Conservation (phyloP, 2,329 filamentous ascomycete genomes). For the Ophiostoma perfectum region DNA sequence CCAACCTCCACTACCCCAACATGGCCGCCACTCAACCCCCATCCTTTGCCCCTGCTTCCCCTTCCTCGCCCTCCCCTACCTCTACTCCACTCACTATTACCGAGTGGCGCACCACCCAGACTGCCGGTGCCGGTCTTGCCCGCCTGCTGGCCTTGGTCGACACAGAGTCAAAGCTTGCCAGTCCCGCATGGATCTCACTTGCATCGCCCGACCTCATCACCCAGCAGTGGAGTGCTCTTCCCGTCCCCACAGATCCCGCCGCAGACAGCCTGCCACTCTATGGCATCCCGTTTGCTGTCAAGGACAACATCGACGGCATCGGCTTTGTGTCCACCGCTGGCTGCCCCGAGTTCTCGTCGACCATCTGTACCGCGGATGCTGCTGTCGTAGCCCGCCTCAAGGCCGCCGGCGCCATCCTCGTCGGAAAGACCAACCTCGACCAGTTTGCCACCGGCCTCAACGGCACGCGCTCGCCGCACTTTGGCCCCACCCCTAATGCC, state of each 20-base stretch:
- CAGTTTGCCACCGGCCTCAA: constrained; percentile 59
- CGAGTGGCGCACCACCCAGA: constrained; percentile 11
- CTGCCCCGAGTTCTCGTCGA: constrained; percentile 40
- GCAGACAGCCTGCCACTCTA: constrained; percentile 42
- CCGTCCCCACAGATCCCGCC: background rate
- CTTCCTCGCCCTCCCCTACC: background rate
- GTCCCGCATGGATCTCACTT: constrained; percentile 3
- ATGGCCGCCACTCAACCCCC: background rate
- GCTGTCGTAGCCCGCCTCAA: constrained; percentile 46
- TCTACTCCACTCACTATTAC: background rate
- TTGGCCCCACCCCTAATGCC: constrained; percentile 50
- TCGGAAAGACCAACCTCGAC: constrained; percentile 57
- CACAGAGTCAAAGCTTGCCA: background rate
- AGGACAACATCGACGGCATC: constrained; percentile 52
- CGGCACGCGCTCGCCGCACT: constrained; percentile 52
- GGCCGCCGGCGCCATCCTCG: constrained; percentile 49
- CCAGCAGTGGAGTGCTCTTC: constrained; percentile 7
- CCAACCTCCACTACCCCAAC: constrained; percentile 6
- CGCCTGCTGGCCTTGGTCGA: background rate
- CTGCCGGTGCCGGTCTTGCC: constrained; percentile 8
- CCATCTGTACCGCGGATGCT: constrained; percentile 37
- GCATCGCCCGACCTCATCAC: background rate
- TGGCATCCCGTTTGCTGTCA: constrained; percentile 53
- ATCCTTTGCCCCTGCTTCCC: background rate
- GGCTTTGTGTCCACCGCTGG: constrained; percentile 49